phyloP scores from a whole-genome alignment of 1,139 yeast species.

The Kazachstania sp. region DNA sequence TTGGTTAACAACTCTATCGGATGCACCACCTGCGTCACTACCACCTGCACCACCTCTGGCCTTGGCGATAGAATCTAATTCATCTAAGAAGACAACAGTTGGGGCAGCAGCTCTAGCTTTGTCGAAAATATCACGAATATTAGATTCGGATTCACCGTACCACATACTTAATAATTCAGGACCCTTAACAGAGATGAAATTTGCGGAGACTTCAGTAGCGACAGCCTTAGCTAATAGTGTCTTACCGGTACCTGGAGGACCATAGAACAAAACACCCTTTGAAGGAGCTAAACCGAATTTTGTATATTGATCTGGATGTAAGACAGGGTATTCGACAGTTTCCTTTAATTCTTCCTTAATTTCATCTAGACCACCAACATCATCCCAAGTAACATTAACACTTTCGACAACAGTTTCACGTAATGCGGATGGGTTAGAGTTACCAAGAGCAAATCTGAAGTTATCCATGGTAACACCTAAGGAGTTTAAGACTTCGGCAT shows the following conservation, averaged over 20 bases:
- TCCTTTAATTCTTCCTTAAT: slow-evolving; percentile 95
- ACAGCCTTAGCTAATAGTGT: slow-evolving; percentile 96
- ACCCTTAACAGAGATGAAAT: slow-evolving; percentile 93
- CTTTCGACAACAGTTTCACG: slow-evolving; percentile 99
- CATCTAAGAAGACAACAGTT: slow-evolving; percentile 94
- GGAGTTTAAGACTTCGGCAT: slow-evolving; percentile 92
- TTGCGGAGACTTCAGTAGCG: slow-evolving; percentile 95
- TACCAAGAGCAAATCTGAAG: slow-evolving; percentile 95
- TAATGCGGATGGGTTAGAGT: slow-evolving; percentile 96
- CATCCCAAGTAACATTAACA: slow-evolving; percentile 90
- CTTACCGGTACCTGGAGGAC: slow-evolving; percentile 99
- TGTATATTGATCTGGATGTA: slow-evolving; percentile 97
- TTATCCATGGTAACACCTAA: slow-evolving; percentile 98
- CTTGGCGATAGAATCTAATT: slow-evolving; percentile 94
- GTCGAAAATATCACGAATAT: slow-evolving; percentile 93
- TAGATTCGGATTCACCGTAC: slow-evolving; percentile 98
- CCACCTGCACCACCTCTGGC: slow-evolving; percentile 91
- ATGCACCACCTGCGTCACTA: slow-evolving; percentile 98
- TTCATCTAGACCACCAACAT: slow-evolving; percentile 84
- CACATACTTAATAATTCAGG: slow-evolving; percentile 97
- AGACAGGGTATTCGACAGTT: slow-evolving; percentile 96
- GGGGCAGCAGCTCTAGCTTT: slow-evolving; percentile 99
- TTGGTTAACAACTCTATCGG: slow-evolving; percentile 97
- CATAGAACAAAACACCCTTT: slow-evolving; percentile 95
- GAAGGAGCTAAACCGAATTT: slow-evolving; percentile 96